Percentiles rank a stretch among this genome's conserved stretches.
Evolutionary conservation across 441 rosid species (phyloP).

Genomic region (Corymbia calophylla): DNA sequence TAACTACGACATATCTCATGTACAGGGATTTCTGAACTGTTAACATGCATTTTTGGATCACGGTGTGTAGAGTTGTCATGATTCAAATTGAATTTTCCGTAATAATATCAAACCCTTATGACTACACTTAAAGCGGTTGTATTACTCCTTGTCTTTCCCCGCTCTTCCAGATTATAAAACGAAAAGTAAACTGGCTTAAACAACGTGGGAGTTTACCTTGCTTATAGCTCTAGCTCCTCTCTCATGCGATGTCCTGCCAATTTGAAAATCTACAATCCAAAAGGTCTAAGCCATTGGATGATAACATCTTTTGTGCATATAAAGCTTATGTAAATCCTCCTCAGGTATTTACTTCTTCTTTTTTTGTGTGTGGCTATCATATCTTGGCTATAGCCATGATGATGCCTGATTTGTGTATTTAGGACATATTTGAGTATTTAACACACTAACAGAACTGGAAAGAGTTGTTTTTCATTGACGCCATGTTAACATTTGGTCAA

Average conservation of each 20-base stretch:
- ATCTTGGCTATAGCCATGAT: not conserved
- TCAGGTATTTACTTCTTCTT: not conserved
- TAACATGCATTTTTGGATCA: not conserved
- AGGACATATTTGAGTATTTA: no score
- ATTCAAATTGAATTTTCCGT: no score
- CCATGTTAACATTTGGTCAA: not conserved
- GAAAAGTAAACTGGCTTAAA: no score
- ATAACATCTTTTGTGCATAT: not conserved
- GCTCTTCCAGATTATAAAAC: not conserved
- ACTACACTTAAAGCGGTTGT: not conserved
- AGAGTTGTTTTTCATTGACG: no score
- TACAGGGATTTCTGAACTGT: not conserved
- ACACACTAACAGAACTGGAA: no score
- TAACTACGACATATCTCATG: not conserved
- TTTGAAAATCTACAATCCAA: not conserved
- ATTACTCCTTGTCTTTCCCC: not conserved
- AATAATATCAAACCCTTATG: not conserved
- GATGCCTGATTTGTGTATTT: not conserved
- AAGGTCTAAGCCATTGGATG: not conserved
- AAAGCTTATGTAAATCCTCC: no score
- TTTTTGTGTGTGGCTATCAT: not conserved
- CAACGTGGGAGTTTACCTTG: no score
- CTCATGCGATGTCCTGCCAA: not conserved
- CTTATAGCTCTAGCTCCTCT: not conserved
- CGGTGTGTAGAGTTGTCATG: not conserved